Percentiles rank a stretch among this genome's conserved stretches.
Conservation (phyloP, 2,329 filamentous ascomycete species). For the Saccharata proteae region DNA sequence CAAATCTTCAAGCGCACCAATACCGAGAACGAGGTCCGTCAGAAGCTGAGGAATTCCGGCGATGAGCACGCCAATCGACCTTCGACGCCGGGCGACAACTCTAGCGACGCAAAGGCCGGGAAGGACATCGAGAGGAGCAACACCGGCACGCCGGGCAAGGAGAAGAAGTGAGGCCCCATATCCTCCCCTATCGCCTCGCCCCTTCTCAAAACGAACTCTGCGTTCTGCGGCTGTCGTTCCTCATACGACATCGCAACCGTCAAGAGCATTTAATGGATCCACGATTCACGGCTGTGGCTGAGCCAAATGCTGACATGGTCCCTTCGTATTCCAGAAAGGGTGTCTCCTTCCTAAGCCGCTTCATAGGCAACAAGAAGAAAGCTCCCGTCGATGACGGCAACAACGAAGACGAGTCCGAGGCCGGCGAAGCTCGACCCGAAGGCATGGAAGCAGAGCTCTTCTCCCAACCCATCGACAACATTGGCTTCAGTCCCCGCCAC, state of each 20-base stretch:
- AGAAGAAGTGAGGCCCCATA: constrained; percentile 21
- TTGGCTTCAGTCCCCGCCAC: constrained; percentile 71
- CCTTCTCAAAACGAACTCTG: no score
- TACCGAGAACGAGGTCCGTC: constrained; percentile 46
- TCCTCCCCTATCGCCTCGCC: no score
- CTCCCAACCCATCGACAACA: constrained; percentile 57
- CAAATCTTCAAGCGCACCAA: constrained; percentile 54
- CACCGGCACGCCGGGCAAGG: constrained; percentile 3
- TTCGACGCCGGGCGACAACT: no score
- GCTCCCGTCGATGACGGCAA: constrained; percentile 23
- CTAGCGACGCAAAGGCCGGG: constrained; percentile 20
- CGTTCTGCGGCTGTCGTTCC: no score
- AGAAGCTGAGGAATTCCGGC: constrained; percentile 41
- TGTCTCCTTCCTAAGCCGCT: constrained; percentile 78
- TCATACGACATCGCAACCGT: no score
- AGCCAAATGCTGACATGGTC: no score
- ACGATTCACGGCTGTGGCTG: no score
- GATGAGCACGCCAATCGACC: no score
- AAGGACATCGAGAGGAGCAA: constrained; percentile 4
- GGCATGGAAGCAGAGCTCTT: constrained; percentile 77
- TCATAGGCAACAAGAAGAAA: constrained; percentile 69
- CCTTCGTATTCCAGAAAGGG: constrained; percentile 74
- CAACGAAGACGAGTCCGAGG: constrained; percentile 57
- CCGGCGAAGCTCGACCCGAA: constrained; percentile 56
- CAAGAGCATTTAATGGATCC: no score